Evolutionary conservation across 305 asterid genomes (phyloP), one percentile per base, ranked within the genome.

Genomic region (Lippia alba): DNA sequence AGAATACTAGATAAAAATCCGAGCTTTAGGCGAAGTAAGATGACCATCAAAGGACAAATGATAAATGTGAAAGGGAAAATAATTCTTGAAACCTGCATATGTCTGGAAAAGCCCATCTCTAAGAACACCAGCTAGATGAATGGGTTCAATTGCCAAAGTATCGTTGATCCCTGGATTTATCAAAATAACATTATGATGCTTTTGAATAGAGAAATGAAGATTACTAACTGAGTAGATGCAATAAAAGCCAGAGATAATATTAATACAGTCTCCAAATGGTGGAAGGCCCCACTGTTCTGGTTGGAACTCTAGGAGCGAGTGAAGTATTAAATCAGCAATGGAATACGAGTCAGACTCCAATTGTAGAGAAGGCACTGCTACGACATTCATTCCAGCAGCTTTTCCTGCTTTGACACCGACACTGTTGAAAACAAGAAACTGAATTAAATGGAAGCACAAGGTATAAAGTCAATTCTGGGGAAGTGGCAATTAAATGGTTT

Each of bases 271-370:
- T 53, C 56, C 81, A 59, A 91, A 94, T 48, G 75, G 84, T 61
- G 98, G 97, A 78, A 94, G 96, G 71, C 94, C 98, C 98, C 98
- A 94, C 67, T 81, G 40, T 78, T 87, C 85, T 1, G 96, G 92
- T 70, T 76, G 88, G 73, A 91, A 86, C 63, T 89, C 96, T 40
- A 94, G 79, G 39, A 94, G 89, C 0, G 94, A 89, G 70, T 84
- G 96, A 78, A 91, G 85, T 65, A 84, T 72, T 16, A 80, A 71
- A 84, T 94, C 96, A 36, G 98, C 96, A 34, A 85, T 73, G 5
- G 87, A 77, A 83, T 77, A 89, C 64, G 83, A 67, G 76, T 89
- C 88, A 24, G 57, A 61, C 76, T 85, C 96, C 63, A 61, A 72
- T 64, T 82, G 88, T 53, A 91, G 75, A 7, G 97, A 89, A 49